Evolutionary conservation across 2,329 filamentous ascomycete species (phyloP), one percentile per base, ranked within the genome.

Genomic region (Colletotrichum filicis): DNA sequence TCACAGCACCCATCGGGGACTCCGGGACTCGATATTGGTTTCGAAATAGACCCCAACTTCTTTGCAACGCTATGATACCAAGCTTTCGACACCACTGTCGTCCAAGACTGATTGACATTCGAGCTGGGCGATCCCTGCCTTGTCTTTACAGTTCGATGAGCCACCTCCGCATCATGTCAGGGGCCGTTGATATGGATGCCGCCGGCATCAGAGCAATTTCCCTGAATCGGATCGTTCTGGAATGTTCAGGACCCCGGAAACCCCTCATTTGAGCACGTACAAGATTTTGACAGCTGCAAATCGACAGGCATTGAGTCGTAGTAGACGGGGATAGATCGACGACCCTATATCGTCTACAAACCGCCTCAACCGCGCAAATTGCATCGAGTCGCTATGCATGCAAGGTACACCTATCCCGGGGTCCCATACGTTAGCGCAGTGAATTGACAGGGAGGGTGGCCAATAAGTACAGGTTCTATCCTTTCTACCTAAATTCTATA

Each of bases 11-110:
- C 61, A 63, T 55, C 61, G 61, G 61, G 28, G 52, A 24, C 61
- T 49, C 61, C 61, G 61, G 42, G 61, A 63, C 42, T 63, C 28
- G 46, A 63, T 35, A 63, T 53, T 53, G 22, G 28, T 16, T 63
- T 12, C 28, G 46, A 30, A n/a, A 12, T 7, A 2, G 24, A 55
- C 30, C 8, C 7, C 61, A 26, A 35, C 46, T 32, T 49, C 8
- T 16, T 35, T 11, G n/a, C 28, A 53, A 55, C 42, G 42, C 42
- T 35, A 5, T 53, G 46, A 35, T 16, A 32, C 46, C 16, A 22
- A 28, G 4, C 26, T 8, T 24, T 8, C 16, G 37, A 32, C 9
- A 24, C 42, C 19, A 53, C 28, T 22, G 22, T 53, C n/a, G 26
- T 53, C 46, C 19, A 24, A 55, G 11, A 26, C n/a, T 32, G n/a